These are phyloP conservation scores for Fraxinus sp. DNA, from an alignment of 305 asterid species.

Conservation along the genomic window DNA sequence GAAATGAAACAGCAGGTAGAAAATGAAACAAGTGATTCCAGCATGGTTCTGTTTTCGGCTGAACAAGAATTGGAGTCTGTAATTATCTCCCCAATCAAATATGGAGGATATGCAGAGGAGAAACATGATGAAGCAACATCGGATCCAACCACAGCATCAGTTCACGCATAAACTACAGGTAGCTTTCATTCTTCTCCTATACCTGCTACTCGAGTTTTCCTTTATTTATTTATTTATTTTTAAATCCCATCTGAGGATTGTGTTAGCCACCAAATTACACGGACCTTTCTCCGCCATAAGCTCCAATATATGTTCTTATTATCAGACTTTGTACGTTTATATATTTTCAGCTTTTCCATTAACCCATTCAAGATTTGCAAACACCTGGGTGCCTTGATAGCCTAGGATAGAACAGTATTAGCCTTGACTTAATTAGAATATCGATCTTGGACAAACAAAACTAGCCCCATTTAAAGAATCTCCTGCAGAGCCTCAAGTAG, in stretches of 20 bases:
- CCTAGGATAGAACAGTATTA: neutral
- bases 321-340: neutral
- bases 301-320: neutral
- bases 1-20: neutral
- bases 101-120: conserved; percentile 23
- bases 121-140: conserved; percentile 27
- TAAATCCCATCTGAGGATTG: neutral
- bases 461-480: neutral
- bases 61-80: conserved; percentile 22
- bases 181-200: neutral
- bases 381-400: neutral
- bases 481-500: neutral
- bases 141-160: conserved; percentile 19
- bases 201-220: neutral
- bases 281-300: neutral
- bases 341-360: neutral
- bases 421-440: neutral
- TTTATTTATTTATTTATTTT: too few species aligned
- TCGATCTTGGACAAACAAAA: neutral
- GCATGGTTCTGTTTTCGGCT: conserved; percentile 25
- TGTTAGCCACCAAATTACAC: neutral
- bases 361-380: neutral
- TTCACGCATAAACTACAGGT: conserved; percentile 29
- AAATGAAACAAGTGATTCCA: conserved; percentile 31
- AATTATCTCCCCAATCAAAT: neutral